Evolutionary conservation across 208 protist genomes (phyloP).

Genomic region (Leishmania martiniquensis): DNA sequence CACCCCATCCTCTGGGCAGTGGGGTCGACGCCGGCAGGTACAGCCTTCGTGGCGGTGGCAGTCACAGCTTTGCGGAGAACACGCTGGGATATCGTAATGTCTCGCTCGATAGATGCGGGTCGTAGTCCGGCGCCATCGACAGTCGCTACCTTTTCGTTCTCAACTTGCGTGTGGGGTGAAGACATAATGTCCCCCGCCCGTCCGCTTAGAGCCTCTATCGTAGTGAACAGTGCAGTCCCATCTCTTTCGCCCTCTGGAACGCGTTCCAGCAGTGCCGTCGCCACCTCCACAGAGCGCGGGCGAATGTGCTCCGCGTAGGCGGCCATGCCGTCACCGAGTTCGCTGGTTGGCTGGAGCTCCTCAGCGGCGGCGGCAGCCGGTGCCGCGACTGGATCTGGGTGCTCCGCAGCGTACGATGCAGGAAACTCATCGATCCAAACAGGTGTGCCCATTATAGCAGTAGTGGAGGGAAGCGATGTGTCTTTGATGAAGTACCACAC

Average conservation of each 20-base stretch:
- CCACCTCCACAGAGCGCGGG: slow-evolving; percentile 22
- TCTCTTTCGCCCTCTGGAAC: slow-evolving; percentile 2
- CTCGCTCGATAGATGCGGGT: slow-evolving; percentile 4
- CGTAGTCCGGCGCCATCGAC: background rate
- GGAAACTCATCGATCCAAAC: slow-evolving; percentile 32
- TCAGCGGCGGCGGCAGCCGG: background rate
- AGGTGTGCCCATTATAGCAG: slow-evolving; percentile 13
- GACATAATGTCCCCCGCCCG: slow-evolving; percentile 17
- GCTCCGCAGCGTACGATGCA: background rate
- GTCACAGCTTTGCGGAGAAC: slow-evolving; percentile 8
- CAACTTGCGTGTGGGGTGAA: background rate
- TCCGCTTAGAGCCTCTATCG: slow-evolving; percentile 10
- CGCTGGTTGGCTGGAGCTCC: background rate
- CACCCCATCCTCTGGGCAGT: background rate
- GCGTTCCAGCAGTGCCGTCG: slow-evolving; percentile 14
- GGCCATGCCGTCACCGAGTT: background rate
- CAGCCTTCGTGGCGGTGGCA: background rate
- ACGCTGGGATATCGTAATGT: slow-evolving; percentile 16
- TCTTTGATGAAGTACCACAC: slow-evolving; percentile 47
- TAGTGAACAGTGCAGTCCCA: background rate
- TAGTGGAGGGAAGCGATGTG: slow-evolving; percentile 9
- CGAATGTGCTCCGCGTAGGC: slow-evolving; percentile 23
- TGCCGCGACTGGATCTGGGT: background rate
- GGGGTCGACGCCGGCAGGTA: background rate
- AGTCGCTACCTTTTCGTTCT: background rate